Evolutionary conservation across 805 yeast genomes (phyloP).

Genomic region (Naumovozyma baii): DNA sequence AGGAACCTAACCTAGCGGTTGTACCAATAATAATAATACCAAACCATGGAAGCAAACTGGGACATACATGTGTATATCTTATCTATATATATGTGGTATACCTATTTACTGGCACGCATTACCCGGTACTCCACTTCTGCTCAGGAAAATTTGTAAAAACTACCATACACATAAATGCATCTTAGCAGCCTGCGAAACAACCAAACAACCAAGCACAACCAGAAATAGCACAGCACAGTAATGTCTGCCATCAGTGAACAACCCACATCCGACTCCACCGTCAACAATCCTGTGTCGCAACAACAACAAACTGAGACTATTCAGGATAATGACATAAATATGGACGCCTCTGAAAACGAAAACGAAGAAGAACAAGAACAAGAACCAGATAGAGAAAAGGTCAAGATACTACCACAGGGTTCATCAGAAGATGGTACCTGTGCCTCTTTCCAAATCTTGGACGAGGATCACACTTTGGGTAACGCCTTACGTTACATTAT

Average conservation of each 20-base stretch:
- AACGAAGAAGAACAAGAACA: conserved; percentile 29
- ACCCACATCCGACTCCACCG: neutral
- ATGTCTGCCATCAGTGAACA: neutral
- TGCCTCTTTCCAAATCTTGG: conserved; percentile 84
- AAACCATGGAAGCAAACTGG: too few species aligned
- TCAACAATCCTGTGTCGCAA: neutral
- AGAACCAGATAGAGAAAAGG: conserved; percentile 46
- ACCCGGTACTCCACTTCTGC: too few species aligned
- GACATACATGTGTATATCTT: too few species aligned
- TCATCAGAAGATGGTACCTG: conserved; percentile 86
- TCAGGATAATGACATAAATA: conserved; percentile 5
- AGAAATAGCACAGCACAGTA: neutral
- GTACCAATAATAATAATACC: too few species aligned
- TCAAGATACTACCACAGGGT: conserved; percentile 62
- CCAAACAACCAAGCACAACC: too few species aligned
- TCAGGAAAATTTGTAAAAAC: too few species aligned
- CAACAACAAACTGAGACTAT: conserved; percentile 4
- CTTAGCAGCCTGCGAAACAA: too few species aligned
- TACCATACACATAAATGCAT: too few species aligned
- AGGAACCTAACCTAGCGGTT: too few species aligned
- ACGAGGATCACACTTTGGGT: conserved; percentile 95
- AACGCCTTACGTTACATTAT: conserved; percentile 88
- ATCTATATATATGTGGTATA: too few species aligned
- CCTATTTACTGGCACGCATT: too few species aligned
- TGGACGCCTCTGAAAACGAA: conserved; percentile 2